phyloP scores from a whole-genome alignment of 257 asterid species.

The Echites panduratus region DNA sequence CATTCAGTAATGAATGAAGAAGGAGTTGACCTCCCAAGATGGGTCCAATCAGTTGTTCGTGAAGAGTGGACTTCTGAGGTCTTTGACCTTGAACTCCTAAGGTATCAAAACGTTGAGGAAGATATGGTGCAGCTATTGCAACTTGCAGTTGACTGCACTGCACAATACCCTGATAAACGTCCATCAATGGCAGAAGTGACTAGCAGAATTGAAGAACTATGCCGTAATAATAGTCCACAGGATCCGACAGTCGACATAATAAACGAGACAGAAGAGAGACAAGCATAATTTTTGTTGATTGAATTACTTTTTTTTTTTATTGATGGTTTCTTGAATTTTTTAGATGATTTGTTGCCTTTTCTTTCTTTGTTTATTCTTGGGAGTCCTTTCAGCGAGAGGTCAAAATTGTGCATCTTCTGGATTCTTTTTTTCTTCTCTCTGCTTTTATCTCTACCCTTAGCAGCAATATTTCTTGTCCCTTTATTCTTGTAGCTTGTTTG shows the following conservation, averaged over 20 bases:
- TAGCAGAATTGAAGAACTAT: constrained; percentile 31
- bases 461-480: not conserved
- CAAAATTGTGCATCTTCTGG: constrained; percentile 8
- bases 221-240: constrained; percentile 19
- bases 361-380: not conserved
- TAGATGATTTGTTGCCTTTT: constrained; percentile 5
- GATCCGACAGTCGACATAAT: constrained; percentile 22
- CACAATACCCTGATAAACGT: constrained; percentile 44
- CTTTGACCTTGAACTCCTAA: constrained; percentile 39
- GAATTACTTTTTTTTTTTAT: not conserved
- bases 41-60: constrained; percentile 47
- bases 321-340: not conserved
- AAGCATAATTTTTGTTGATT: not conserved
- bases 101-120: constrained; percentile 38
- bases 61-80: constrained; percentile 50
- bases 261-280: constrained; percentile 12
- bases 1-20: constrained; percentile 38
- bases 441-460: not conserved
- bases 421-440: not conserved
- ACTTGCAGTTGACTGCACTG: constrained; percentile 44
- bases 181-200: constrained; percentile 42
- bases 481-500: not conserved
- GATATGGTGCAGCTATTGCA: constrained; percentile 54
- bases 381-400: constrained; percentile 6
- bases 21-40: constrained; percentile 42